Base-by-base conservation (phyloP, 192 early-diverging fungal species). In the Coemansia reversa region DNA sequence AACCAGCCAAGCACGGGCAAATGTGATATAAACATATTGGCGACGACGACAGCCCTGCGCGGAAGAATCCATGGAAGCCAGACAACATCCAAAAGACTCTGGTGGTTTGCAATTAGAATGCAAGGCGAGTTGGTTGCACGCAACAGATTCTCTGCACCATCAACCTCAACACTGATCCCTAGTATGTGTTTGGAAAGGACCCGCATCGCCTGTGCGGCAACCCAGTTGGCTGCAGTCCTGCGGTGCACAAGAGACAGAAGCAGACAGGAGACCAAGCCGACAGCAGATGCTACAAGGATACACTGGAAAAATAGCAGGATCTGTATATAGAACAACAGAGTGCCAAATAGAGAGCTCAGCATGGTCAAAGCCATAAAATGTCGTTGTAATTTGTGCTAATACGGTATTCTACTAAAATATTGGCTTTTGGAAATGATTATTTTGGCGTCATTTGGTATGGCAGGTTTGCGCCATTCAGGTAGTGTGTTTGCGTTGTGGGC, bases 71-170 rank as follows among this genome's bases (percentile, higher is more conserved):
- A 75, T 19, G 87, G 84, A 54, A 92, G 63, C 62, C 87, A 76
- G 30, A 93, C 60, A 25, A 91, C 69, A 74, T 96, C 94, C 64
- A 94, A 69, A 30, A 86, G 83, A 54, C 85, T 87, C 65, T 96
- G 94, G 71, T 96, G 94, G 74, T 96, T 96, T 56, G 86, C 87
- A n/a, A 94, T 83, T 29, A 86, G 80, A 18, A 94, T 79, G 48
- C 85, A 86, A 6, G 92, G 90, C 16, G 29, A 48, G 5, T 35
- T 70, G n/a, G 63, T 72, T n/a, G 83, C 67, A 45, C 58, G 65
- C 39, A 39, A 39, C 48, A 90, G 58, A 57, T 89, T 74, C 51
- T 88, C 85, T 58, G 84, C 77, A 19, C 85, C 85, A 28, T 86
- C 84, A 12, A 92, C 73, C 30, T 77, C 83, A 53, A 84, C 84